phyloP scores from a whole-genome alignment of 257 asterid species.

The Solanum okadae region DNA sequence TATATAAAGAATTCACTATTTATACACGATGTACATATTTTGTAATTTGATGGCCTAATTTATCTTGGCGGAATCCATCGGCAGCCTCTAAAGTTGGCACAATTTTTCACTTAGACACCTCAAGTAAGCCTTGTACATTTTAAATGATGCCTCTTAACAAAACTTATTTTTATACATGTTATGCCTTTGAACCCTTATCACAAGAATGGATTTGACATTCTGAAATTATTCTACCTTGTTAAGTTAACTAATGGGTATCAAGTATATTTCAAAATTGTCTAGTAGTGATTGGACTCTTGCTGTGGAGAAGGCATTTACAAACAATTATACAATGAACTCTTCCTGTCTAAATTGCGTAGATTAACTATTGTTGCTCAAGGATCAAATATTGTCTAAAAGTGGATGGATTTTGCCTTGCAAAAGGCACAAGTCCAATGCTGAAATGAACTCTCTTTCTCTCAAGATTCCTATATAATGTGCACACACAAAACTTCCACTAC shows the following conservation, averaged over 20 bases:
- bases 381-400: background rate
- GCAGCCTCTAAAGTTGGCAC: background rate
- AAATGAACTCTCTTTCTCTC: background rate
- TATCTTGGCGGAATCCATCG: no score
- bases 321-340: no score
- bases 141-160: no score
- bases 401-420: background rate
- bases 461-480: background rate
- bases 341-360: no score
- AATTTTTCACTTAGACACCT: background rate
- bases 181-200: background rate
- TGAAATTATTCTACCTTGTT: background rate
- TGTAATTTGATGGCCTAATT: no score
- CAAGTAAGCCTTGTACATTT: background rate
- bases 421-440: background rate
- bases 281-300: background rate
- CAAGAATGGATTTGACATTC: background rate
- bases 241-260: background rate
- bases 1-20: no score
- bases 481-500: background rate
- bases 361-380: background rate
- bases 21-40: no score
- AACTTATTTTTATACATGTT: background rate
- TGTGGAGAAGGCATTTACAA: no score
- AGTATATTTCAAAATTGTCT: background rate